phyloP scores from a whole-genome alignment of 148 eudicot species.

The Rhododendron ferrugineum region DNA sequence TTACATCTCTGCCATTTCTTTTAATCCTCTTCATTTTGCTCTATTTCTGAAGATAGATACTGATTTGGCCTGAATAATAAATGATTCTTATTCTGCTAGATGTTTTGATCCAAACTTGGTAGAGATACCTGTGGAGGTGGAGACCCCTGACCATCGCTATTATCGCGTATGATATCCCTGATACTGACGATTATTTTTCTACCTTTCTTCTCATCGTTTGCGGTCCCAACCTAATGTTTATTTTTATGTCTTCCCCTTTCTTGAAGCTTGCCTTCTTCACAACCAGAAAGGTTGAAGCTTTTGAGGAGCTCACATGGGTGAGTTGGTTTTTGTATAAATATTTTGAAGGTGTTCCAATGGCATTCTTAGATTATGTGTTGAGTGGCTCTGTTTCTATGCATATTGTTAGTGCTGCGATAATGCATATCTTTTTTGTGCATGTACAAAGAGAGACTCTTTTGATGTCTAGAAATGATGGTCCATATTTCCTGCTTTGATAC shows the following conservation, averaged over 20 bases:
- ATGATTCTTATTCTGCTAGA: constrained; percentile 34
- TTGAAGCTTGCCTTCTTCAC: constrained; percentile 88
- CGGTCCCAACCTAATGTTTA: not conserved
- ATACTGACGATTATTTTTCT: constrained; percentile 6
- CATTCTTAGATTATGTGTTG: not conserved
- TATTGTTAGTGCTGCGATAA: not conserved
- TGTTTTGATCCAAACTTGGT: constrained; percentile 82
- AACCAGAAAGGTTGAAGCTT: constrained; percentile 61
- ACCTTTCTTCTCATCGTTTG: not conserved
- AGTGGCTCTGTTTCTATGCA: not conserved
- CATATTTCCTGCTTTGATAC: not conserved
- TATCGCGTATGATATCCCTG: constrained; percentile 53
- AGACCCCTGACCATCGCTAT: constrained; percentile 80
- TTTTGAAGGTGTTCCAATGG: not conserved
- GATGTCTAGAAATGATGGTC: not conserved
- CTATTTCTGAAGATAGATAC: not conserved
- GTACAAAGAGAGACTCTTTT: not conserved
- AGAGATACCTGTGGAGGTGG: constrained; percentile 90
- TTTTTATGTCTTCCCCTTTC: constrained; percentile 4
- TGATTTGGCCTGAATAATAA: not conserved
- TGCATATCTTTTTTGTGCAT: not conserved
- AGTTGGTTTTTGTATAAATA: constrained; percentile 10
- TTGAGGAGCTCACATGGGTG: constrained; percentile 96
- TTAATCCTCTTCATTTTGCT: not conserved
- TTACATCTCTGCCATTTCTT: not conserved